Evolutionary conservation across 1,284 basidiomycete species (phyloP).

Genomic region (Irpex lacteus): DNA sequence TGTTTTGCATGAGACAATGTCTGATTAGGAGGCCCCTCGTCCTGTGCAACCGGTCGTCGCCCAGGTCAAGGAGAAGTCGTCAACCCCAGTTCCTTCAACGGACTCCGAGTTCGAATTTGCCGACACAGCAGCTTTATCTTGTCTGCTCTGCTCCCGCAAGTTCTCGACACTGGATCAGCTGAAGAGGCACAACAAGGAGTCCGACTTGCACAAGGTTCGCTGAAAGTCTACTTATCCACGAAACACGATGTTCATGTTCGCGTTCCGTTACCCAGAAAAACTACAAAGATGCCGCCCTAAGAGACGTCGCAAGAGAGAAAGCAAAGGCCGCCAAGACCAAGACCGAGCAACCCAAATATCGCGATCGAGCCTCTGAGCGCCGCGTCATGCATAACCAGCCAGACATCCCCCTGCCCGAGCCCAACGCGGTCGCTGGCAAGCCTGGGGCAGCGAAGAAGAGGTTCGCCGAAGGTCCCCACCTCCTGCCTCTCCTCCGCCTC

Average conservation of each 20-base stretch:
- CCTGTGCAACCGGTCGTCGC: slow-evolving; percentile 19
- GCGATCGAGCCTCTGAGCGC: slow-evolving; percentile 88
- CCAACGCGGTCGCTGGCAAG: slow-evolving; percentile 22
- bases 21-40: slow-evolving; percentile 18
- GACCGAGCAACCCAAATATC: slow-evolving; percentile 65
- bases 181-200: slow-evolving; percentile 84
- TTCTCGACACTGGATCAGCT: slow-evolving; percentile 87
- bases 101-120: slow-evolving; percentile 75
- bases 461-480: slow-evolving; percentile 62
- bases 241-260: slow-evolving; percentile 13
- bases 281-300: slow-evolving; percentile 63
- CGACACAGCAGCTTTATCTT: slow-evolving; percentile 70
- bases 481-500: slow-evolving; percentile 60
- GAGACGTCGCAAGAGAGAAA: slow-evolving; percentile 76
- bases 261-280: slow-evolving; percentile 60
- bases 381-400: slow-evolving; percentile 88
- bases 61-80: slow-evolving; percentile 21
- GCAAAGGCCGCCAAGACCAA: slow-evolving; percentile 45
- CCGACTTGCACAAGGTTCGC: slow-evolving; percentile 84
- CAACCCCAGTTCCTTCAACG: slow-evolving; percentile 34
- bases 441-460: slow-evolving; percentile 35
- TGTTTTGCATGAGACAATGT: slow-evolving; percentile 7
- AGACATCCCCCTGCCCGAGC: slow-evolving; percentile 69
- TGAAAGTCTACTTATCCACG: slow-evolving; percentile 17
- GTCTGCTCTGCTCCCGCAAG: slow-evolving; percentile 86